Percentiles rank a stretch among this genome's conserved stretches.
These are phyloP conservation scores for Aspergillus viridinutans DNA, from an alignment of 2,329 filamentous ascomycete species.

Conservation along the genomic window DNA sequence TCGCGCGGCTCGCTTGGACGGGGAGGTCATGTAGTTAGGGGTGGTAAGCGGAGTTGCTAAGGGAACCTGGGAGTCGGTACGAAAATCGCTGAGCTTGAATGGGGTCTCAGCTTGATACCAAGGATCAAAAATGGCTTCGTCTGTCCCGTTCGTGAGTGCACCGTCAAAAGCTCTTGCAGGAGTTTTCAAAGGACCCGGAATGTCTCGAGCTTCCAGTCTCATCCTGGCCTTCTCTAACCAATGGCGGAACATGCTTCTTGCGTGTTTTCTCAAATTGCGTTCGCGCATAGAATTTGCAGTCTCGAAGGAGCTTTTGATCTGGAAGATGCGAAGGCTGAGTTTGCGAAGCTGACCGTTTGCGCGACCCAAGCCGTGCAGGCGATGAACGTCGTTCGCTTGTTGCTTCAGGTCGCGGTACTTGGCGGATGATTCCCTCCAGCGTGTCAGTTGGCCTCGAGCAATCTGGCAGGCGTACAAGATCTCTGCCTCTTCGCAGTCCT, in stretches of 20 bases:
- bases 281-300: slow-evolving; percentile 51
- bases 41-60: slow-evolving; percentile 37
- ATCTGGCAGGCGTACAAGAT: slow-evolving; percentile 36
- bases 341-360: slow-evolving; percentile 50
- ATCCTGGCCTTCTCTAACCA: slow-evolving; percentile 48
- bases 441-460: slow-evolving; percentile 34
- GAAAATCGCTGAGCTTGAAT: slow-evolving; percentile 36
- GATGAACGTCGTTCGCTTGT: slow-evolving; percentile 45
- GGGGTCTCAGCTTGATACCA: slow-evolving; percentile 35
- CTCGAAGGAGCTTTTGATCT: slow-evolving; percentile 47
- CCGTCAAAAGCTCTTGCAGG: slow-evolving; percentile 22
- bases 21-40: slow-evolving; percentile 42
- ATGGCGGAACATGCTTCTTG: slow-evolving; percentile 51
- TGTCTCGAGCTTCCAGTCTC: slow-evolving; percentile 27
- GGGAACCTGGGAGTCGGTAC: slow-evolving; percentile 26
- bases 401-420: slow-evolving; percentile 34
- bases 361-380: slow-evolving; percentile 45
- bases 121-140: slow-evolving; percentile 30
- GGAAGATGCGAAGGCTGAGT: slow-evolving; percentile 56
- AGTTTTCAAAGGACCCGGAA: slow-evolving; percentile 25
- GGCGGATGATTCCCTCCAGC: slow-evolving; percentile 33
- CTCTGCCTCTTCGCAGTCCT: slow-evolving; percentile 36
- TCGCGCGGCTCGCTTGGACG: slow-evolving; percentile 44
- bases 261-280: slow-evolving; percentile 53
- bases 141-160: slow-evolving; percentile 14